Base-by-base conservation (phyloP, 2,329 filamentous ascomycete genomes). In the Penicillium concentricum region DNA sequence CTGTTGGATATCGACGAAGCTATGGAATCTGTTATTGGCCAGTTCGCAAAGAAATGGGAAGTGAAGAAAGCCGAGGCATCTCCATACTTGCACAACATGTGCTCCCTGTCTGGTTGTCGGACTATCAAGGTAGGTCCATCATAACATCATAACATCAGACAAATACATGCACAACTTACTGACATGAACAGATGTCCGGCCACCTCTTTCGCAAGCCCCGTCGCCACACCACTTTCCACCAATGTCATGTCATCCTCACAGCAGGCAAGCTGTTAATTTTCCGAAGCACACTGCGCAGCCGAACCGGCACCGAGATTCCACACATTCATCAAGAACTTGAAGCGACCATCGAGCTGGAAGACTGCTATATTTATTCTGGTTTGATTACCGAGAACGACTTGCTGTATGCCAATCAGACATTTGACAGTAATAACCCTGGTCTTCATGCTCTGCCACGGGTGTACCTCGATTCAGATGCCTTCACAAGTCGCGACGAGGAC, bases 11-110 rank as follows among this genome's bases (percentile, higher is more conserved):
- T 89, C 55, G 85, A 88, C 66, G 86, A 89, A 67, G 82, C 85
- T 61, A 78, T 82, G 62, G 86, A 89, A 70, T 85, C 86, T 0
- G 73, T 82, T 42, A 72, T 88, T n/a, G 86, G 86, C 10, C 85
- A 87, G 65, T 88, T 85, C 65, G 85, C 85, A 0, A 77, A 80
- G 61, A 88, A 88, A 65, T 89, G 86, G 86, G 86, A 89, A 68
- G 85, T 88, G 22, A 83, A 79, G 16, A 81, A 85, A 60, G 83
- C 84, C 1, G 81, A 82, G 62, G 84, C 86, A n/a, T 86, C 82
- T 1, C 81, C 86, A 1, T 74, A 83, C 38, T 72, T 88, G n/a
- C 88, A 87, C 75, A 86, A 89, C 68, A 81, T 88, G 74, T 89
- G 86, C 69, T 81, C 82, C n/a, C 81, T 88, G 22, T 80, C 82